Conservation (phyloP, 73 alveolate genomes). For the Durusdinium trenchii region DNA sequence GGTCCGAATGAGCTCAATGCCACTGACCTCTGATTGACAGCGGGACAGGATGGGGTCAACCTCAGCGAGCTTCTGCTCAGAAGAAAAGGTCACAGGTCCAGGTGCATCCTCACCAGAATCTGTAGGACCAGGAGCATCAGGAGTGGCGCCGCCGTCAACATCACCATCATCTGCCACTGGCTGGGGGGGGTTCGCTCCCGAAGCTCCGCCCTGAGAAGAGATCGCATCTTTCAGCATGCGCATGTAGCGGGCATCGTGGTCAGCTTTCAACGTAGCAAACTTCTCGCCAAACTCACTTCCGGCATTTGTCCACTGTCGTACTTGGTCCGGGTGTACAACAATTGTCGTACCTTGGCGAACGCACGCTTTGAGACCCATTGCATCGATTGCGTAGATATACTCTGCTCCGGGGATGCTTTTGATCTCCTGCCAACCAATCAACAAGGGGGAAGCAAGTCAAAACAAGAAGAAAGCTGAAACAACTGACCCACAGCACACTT, state of each 20-base stretch:
- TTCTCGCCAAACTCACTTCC: not conserved
- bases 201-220: not conserved
- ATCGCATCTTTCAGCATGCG: not conserved
- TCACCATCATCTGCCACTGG: not conserved
- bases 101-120: not conserved
- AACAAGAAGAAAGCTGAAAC: too few relatives aligned
- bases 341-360: not conserved
- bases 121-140: not conserved
- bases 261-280: not conserved
- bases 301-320: not conserved
- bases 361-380: not conserved
- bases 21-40: not conserved
- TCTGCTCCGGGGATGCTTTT: not conserved
- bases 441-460: too few relatives aligned
- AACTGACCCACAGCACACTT: too few relatives aligned
- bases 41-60: not conserved
- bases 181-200: not conserved
- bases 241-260: not conserved
- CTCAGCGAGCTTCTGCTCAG: not conserved
- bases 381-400: not conserved
- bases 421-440: not conserved
- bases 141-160: too few relatives aligned
- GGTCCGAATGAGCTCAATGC: not conserved
- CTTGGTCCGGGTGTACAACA: not conserved
- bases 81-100: not conserved